Conservation (phyloP, 2,329 filamentous ascomycete species). For the Nemania sp. region DNA sequence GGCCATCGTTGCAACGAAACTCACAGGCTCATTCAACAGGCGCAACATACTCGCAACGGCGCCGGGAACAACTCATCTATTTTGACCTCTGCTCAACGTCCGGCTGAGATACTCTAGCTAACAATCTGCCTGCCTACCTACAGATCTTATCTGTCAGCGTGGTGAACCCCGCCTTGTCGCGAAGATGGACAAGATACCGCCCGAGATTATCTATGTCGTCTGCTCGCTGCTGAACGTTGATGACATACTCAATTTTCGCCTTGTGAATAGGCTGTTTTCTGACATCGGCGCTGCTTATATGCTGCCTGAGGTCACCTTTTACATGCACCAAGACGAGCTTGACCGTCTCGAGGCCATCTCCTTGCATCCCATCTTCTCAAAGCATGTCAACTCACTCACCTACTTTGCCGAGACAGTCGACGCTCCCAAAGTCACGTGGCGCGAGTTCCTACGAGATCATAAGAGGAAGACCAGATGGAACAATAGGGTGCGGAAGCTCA, state of each 20-base stretch:
- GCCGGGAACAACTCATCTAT: background rate
- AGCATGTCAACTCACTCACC: conserved; percentile 34
- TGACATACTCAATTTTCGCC: conserved; percentile 36
- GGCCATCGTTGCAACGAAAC: too few relatives aligned
- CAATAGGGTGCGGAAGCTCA: conserved; percentile 14
- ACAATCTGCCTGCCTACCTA: background rate
- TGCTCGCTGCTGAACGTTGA: conserved; percentile 34
- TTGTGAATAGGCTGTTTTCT: conserved; percentile 33
- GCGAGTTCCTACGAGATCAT: conserved; percentile 25
- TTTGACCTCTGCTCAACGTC: background rate
- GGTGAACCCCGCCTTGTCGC: background rate
- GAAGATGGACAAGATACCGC: conserved; percentile 31
- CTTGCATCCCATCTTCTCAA: conserved; percentile 32
- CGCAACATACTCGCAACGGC: too few relatives aligned
- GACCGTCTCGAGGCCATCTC: conserved; percentile 34
- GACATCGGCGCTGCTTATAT: conserved; percentile 43
- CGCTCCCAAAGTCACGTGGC: conserved; percentile 22
- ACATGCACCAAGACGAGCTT: conserved; percentile 35
- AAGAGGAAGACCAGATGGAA: conserved; percentile 22
- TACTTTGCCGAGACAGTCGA: conserved; percentile 32
- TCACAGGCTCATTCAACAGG: too few relatives aligned
- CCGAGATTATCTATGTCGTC: conserved; percentile 36
- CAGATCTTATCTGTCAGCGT: background rate
- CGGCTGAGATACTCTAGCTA: background rate
- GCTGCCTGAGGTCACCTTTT: conserved; percentile 44